Evolutionary conservation across 1,284 basidiomycete species (phyloP), one percentile per base, ranked within the genome.

Genomic region (Papiliotrema terrestris): DNA sequence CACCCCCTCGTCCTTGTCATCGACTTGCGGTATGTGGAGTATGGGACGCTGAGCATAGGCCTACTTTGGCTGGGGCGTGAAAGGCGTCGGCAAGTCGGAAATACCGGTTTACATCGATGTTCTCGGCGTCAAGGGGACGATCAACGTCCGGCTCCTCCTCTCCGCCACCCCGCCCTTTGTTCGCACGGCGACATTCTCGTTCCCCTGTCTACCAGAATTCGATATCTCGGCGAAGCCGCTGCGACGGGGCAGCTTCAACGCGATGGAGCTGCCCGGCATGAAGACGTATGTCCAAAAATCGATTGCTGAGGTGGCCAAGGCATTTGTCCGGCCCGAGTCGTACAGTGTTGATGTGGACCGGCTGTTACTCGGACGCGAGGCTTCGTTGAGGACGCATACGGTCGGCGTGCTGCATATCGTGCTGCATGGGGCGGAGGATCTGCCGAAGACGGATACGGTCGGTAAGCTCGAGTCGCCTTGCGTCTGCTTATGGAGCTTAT

Each of bases 151-250:
- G 13, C 58, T 78, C 0, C 57, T 76, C 9, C 66, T 78, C 2
- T 73, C 72, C 8, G 70, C 77, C 3, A 72, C 73, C 1, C 75
- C 75, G 0, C 77, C 77, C 1, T 78, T 78, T 43, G 68, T 68
- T 6, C 67, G 72, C 13, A 71, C 67, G 0, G 74, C 66, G 0
- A 72, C 67, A 4, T 65, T 78, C 46, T 71, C 70, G 0, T 68
- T 78, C 35, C 69, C 75, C n/a, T 52, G 51, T n/a, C 57, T 77
- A 26, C 77, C 77, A 1, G 63, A 70, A 22, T 75, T 77, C 45
- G 73, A 78, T 52, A 73, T 78, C 45, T 69, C 75, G 0, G 75
- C 75, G 8, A 70, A 70, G 29, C 77, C 77, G 0, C 62, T 78
- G 14, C 68, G 66, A 23, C 63, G 61, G 23, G 70, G 66, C 5